Evolutionary conservation across 805 yeast genomes (phyloP).

Genomic region (Zygosaccharomyces bisporus): DNA sequence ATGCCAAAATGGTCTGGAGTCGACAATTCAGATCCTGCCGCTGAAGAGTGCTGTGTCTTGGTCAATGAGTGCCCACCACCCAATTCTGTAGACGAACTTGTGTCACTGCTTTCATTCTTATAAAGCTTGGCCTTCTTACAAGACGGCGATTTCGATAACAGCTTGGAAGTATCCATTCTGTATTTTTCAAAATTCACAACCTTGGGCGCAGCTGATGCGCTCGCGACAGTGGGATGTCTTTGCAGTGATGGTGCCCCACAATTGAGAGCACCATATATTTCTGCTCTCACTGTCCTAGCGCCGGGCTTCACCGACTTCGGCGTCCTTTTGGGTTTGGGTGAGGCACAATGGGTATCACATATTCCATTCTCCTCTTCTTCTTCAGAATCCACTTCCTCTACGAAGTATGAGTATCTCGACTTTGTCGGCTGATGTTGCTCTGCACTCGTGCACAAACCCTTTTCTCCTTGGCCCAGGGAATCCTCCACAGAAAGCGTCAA

Average conservation of each 20-base stretch:
- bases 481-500: slow-evolving; percentile 5
- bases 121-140: slow-evolving; percentile 6
- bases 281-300: slow-evolving; percentile 3
- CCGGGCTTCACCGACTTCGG: not conserved
- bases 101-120: slow-evolving; percentile 15
- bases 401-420: slow-evolving; percentile 34
- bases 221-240: not conserved
- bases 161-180: slow-evolving; percentile 14
- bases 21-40: slow-evolving; percentile 1
- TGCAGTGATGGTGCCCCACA: slow-evolving; percentile 3
- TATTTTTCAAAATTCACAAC: slow-evolving; percentile 20
- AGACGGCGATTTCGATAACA: slow-evolving; percentile 7
- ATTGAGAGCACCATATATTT: slow-evolving; percentile 5
- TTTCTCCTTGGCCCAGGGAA: slow-evolving; percentile 15
- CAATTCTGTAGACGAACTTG: slow-evolving; percentile 16
- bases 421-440: slow-evolving; percentile 30
- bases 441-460: slow-evolving; percentile 22
- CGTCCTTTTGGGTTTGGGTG: not conserved
- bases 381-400: slow-evolving; percentile 25
- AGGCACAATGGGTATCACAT: not conserved
- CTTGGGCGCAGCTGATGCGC: slow-evolving; percentile 4
- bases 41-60: slow-evolving; percentile 2
- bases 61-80: not conserved
- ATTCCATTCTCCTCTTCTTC: slow-evolving; percentile 3
- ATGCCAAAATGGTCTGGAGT: not conserved